Evolutionary conservation across 2,329 filamentous ascomycete genomes (phyloP).

Genomic region (Aspergillus luchuensis): DNA sequence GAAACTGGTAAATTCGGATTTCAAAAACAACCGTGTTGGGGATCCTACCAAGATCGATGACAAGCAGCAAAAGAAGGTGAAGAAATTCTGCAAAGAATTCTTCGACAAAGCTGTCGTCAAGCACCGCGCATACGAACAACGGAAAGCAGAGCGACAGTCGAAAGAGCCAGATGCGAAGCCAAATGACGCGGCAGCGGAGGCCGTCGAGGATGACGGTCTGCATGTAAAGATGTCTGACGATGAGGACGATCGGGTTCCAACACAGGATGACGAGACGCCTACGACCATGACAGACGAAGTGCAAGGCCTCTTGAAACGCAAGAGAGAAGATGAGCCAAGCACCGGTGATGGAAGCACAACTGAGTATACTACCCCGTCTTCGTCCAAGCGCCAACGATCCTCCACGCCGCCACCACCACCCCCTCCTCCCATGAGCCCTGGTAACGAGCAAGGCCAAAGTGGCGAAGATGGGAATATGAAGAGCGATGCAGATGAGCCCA

Average conservation of each 20-base stretch:
- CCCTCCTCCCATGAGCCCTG: constrained; percentile 32
- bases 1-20: constrained; percentile 88
- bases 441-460: constrained; percentile 20
- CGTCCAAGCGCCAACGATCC: constrained; percentile 58
- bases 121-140: constrained; percentile 68
- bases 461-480: constrained; percentile 24
- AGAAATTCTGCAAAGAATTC: constrained; percentile 79
- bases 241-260: constrained; percentile 31
- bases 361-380: constrained; percentile 47
- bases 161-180: constrained; percentile 26
- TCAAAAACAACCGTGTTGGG: constrained; percentile 81
- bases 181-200: constrained; percentile 28
- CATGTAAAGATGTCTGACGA: constrained; percentile 48
- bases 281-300: constrained; percentile 3
- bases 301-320: constrained; percentile 57
- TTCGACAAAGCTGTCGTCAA: constrained; percentile 84
- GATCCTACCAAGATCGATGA: constrained; percentile 76
- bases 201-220: constrained; percentile 18
- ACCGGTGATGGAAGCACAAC: constrained; percentile 33
- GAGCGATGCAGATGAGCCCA: constrained; percentile 21
- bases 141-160: constrained; percentile 55
- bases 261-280: constrained; percentile 14
- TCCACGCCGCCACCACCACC: constrained; percentile 42
- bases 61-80: constrained; percentile 80
- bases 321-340: constrained; percentile 56